Percentiles rank a stretch among this genome's conserved stretches.
Conservation (phyloP, 1,284 basidiomycete genomes). For the Somion occarium region DNA sequence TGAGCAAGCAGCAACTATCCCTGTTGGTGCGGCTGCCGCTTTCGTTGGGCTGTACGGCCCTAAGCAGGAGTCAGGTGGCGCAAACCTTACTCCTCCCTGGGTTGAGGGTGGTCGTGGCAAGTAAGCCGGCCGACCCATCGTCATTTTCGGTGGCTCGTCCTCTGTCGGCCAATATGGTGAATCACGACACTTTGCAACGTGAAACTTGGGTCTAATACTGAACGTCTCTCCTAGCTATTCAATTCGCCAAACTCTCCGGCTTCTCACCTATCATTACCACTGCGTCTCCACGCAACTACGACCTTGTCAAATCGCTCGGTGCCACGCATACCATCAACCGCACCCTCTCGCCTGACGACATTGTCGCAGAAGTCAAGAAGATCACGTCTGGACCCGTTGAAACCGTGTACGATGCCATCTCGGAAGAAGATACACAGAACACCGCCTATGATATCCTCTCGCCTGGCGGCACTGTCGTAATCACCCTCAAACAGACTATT, state of each 20-base stretch:
- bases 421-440: constrained; percentile 7
- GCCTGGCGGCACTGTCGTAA: constrained; percentile 9
- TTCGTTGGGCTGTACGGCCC: constrained; percentile 23
- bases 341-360: neutral
- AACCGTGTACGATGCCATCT: constrained; percentile 11
- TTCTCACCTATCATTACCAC: constrained; percentile 46
- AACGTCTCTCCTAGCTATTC: constrained; percentile 26
- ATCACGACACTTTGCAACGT: neutral
- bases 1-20: constrained; percentile 35
- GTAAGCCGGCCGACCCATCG: constrained; percentile 22
- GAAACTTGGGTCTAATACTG: too few relatives aligned
- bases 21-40: constrained; percentile 22
- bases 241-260: constrained; percentile 43
- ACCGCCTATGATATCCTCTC: constrained; percentile 8
- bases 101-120: constrained; percentile 18
- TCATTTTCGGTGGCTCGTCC: constrained; percentile 29
- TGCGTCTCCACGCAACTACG: constrained; percentile 37
- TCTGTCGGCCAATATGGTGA: constrained; percentile 29
- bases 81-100: constrained; percentile 13
- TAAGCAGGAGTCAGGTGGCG: constrained; percentile 5
- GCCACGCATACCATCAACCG: constrained; percentile 40
- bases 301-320: constrained; percentile 41
- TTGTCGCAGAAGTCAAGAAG: constrained; percentile 2
- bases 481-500: neutral
- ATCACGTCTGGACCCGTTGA: constrained; percentile 11